Evolutionary conservation across 2,329 filamentous ascomycete species (phyloP).

Genomic region (Furcasterigmium furcatum): DNA sequence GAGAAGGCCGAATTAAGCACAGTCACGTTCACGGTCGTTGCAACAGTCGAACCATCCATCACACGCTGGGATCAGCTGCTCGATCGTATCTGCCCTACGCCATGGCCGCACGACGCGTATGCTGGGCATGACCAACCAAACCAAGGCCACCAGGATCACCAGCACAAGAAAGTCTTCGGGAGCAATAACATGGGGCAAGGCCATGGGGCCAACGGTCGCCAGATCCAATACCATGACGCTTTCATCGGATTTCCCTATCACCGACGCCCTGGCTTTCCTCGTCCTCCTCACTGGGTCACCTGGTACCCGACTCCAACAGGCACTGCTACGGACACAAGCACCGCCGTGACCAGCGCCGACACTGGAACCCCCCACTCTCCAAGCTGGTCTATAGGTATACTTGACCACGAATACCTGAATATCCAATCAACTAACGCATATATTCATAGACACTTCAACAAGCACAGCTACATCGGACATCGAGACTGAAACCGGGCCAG

Average conservation of each 20-base stretch:
- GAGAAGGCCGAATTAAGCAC: not conserved
- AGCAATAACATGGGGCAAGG: not conserved
- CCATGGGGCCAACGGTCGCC: not conserved
- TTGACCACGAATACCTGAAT: not conserved
- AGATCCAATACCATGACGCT: not conserved
- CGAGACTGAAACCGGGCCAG: too few relatives aligned
- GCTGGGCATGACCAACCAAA: not conserved
- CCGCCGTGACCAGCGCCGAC: not conserved
- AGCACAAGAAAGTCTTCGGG: not conserved
- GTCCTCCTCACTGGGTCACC: not conserved
- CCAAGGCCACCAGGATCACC: not conserved
- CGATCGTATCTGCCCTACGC: not conserved
- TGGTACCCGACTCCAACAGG: not conserved
- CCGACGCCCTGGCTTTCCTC: not conserved
- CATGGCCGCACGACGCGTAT: not conserved
- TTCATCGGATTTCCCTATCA: not conserved
- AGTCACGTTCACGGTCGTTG: not conserved
- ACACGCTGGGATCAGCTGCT: not conserved
- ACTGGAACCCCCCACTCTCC: not conserved
- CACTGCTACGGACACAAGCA: not conserved
- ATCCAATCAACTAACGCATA: not conserved
- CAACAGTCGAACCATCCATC: not conserved
- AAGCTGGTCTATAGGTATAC: not conserved
- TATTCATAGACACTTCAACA: not conserved
- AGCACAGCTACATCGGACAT: not conserved